Evolutionary conservation across 805 yeast species (phyloP), one percentile per base, ranked within the genome.

Genomic region (Priceomyces medius): DNA sequence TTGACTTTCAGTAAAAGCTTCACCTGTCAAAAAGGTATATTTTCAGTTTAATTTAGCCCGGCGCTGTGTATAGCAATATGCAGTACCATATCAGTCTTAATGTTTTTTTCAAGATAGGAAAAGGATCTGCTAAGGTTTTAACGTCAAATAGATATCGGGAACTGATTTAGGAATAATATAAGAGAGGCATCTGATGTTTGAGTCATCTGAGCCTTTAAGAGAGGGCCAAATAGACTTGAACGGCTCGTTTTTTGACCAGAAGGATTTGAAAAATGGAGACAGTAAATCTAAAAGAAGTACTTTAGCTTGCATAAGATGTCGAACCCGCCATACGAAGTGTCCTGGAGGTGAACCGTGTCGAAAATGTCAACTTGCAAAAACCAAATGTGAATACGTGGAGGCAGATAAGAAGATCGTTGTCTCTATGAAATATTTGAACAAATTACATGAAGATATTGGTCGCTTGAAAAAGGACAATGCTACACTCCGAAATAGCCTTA

Each of bases 261-360:
- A 32, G n/a, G 35, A 20, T 4, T 8, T 16, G 6, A 27, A 27
- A 12, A 24, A 21, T 4, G 26, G 13, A 7, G 33, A 27, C 12
- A 35, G 42, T 29, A 50, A 47, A 21, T 63, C 53, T 20, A 68
- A 66, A 42, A 47, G 73, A 29, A 64, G 65, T 7, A 50, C 63
- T n/a, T 50, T 68, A 33, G 76, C 76, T 4, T 85, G 91, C 57
- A 75, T 77, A 2, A 64, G 87, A 34, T 85, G 93, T 55, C 69
- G 91, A 23, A 74, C 78, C 36, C 71, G 88, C 40, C 93, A 85
- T 59, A 79, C 83, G 32, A 77, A 84, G 47, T 85, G 93, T 54
- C 88, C 88, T 10, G 89, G 89, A 2, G 88, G 87, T 1, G 77
- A 81, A 36, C 88, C 89, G 0, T 85, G 93, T 56, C 59, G 66